Evolutionary conservation across 202 grass and related monocot genomes (phyloP).

Genomic region (Carex sylvatica): DNA sequence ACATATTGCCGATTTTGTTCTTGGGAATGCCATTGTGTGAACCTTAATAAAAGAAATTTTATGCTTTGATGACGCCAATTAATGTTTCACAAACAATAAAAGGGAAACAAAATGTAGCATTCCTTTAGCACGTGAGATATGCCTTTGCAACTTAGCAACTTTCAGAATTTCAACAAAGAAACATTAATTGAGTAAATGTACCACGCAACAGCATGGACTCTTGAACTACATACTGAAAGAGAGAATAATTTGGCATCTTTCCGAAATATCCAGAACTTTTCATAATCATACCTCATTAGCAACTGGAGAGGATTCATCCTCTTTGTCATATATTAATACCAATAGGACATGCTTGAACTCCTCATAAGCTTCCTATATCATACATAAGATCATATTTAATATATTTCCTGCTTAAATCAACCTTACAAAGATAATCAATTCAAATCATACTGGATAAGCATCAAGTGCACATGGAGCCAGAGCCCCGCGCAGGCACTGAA

Average conservation of each 20-base stretch:
- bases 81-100: slow-evolving; percentile 4
- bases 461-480: slow-evolving; percentile 94
- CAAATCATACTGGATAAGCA: slow-evolving; percentile 75
- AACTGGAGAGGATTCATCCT: slow-evolving; percentile 86
- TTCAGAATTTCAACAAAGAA: slow-evolving; percentile 24
- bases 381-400: not conserved
- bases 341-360: slow-evolving; percentile 99
- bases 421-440: not conserved
- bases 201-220: not conserved
- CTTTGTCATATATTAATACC: slow-evolving; percentile 85
- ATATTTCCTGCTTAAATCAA: slow-evolving; percentile 10
- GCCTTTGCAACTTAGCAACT: not conserved
- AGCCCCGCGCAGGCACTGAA: slow-evolving; percentile 66
- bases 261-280: not conserved
- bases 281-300: slow-evolving; percentile 79
- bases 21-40: not conserved
- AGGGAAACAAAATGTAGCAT: not conserved
- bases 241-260: not conserved
- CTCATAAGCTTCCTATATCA: slow-evolving; percentile 96
- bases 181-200: not conserved
- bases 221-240: not conserved
- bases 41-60: not conserved
- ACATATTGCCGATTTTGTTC: not conserved
- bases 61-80: not conserved
- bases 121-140: not conserved